phyloP scores from a whole-genome alignment of 352 stramenopile species.

The Albugo laibachii region DNA sequence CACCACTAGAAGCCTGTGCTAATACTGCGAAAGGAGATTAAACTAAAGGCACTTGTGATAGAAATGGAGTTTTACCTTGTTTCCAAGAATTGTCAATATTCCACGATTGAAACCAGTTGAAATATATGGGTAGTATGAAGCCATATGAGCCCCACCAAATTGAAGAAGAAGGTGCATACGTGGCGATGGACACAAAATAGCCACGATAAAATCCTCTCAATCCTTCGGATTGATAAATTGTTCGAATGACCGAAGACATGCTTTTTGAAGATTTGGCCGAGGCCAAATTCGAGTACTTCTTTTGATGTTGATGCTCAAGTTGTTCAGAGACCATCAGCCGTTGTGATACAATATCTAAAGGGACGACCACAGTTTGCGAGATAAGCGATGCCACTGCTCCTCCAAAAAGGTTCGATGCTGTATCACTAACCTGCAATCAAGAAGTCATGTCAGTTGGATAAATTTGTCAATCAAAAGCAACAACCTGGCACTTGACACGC shows the following conservation, averaged over 20 bases:
- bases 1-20: constrained; percentile 55
- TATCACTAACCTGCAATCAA: constrained; percentile 22
- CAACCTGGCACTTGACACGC: background rate
- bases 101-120: constrained; percentile 27
- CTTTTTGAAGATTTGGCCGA: too few species aligned
- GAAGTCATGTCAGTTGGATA: background rate
- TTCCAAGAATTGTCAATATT: constrained; percentile 56
- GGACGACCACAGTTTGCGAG: constrained; percentile 72
- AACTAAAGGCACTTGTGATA: background rate
- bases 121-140: constrained; percentile 58
- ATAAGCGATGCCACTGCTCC: constrained; percentile 57
- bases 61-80: constrained; percentile 25
- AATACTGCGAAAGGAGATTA: constrained; percentile 19
- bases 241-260: constrained; percentile 13
- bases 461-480: background rate
- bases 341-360: constrained; percentile 78
- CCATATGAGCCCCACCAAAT: constrained; percentile 81
- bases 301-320: constrained; percentile 34
- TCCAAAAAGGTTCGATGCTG: constrained; percentile 53
- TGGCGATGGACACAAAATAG: constrained; percentile 69
- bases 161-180: constrained; percentile 66
- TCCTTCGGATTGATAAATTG: constrained; percentile 39
- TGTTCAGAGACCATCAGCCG: constrained; percentile 78
- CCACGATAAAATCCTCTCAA: constrained; percentile 65
- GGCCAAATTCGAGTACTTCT: background rate